Percentiles rank a stretch among this genome's conserved stretches.
These are phyloP conservation scores for Amylostereum areolatum DNA, from an alignment of 1,284 basidiomycete genomes.

Conservation along the genomic window DNA sequence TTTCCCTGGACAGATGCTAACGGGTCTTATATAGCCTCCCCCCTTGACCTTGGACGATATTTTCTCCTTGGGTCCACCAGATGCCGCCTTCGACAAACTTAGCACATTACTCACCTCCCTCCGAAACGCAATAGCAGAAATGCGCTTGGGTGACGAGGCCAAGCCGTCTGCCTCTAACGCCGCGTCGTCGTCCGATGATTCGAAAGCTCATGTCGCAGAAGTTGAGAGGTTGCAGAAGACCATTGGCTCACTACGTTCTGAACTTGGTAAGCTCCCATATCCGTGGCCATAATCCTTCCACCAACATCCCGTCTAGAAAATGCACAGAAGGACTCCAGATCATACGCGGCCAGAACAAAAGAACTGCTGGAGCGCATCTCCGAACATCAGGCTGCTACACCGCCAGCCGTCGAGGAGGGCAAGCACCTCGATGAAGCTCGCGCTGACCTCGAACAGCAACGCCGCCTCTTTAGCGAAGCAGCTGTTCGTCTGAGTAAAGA, in stretches of 20 bases:
- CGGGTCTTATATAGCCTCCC: constrained; percentile 31
- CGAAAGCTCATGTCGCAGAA: constrained; percentile 26
- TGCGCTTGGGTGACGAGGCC: constrained; percentile 16
- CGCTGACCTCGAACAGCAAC: constrained; percentile 61
- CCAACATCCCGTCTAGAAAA: constrained; percentile 33
- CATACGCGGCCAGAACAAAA: constrained; percentile 17
- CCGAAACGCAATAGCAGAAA: constrained; percentile 24
- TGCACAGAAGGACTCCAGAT: constrained; percentile 37
- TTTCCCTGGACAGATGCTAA: background rate
- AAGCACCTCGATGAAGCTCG: constrained; percentile 44
- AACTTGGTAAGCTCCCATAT: constrained; percentile 43
- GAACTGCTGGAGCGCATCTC: background rate
- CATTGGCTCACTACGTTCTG: constrained; percentile 42
- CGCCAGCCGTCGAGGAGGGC: constrained; percentile 38
- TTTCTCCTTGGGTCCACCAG: constrained; percentile 54
- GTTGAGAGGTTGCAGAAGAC: constrained; percentile 39
- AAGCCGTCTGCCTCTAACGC: constrained; percentile 9
- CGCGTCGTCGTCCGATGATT: constrained; percentile 10
- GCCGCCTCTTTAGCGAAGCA: constrained; percentile 59
- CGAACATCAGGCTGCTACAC: constrained; percentile 5
- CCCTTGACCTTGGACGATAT: constrained; percentile 40
- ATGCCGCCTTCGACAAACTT: constrained; percentile 50
- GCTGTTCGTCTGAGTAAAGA: constrained; percentile 61
- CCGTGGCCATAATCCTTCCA: constrained; percentile 1
- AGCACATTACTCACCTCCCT: constrained; percentile 39